A percentile compares a stretch with the other conserved stretches of the same genome.
These are phyloP conservation scores for Spironucleus salmonicida DNA, from an alignment of 208 protist species.

Conservation along the genomic window DNA sequence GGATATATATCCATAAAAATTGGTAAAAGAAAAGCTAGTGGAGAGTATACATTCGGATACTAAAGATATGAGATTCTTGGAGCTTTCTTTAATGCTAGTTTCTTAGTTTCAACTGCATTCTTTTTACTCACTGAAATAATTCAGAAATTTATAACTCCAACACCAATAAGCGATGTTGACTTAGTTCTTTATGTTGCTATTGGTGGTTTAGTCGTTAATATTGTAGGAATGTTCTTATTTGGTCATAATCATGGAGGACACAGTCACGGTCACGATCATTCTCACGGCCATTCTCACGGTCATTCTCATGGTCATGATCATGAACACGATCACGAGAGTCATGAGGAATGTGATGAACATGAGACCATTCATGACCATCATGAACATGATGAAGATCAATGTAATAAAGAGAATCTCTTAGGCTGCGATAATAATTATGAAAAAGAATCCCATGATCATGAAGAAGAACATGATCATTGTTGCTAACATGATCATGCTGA, in stretches of 20 bases:
- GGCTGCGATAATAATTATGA: too few species aligned
- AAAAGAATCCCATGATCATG: too few species aligned
- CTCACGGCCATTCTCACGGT: not conserved
- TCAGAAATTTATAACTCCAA: not conserved
- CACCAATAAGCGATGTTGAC: not conserved
- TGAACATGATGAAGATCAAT: too few species aligned
- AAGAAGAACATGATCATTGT: too few species aligned
- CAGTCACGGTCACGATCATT: slow-evolving; percentile 24
- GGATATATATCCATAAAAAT: not conserved
- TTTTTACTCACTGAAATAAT: slow-evolving; percentile 14
- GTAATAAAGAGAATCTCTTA: too few species aligned
- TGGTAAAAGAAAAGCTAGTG: not conserved
- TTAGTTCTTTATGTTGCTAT: slow-evolving; percentile 6
- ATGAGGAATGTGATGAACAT: not conserved
- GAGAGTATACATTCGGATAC: not conserved
- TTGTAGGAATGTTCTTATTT: slow-evolving; percentile 17
- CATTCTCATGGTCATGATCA: not conserved
- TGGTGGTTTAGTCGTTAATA: slow-evolving; percentile 21
- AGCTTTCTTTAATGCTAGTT: slow-evolving; percentile 19
- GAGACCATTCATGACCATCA: too few species aligned
- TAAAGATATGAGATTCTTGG: not conserved
- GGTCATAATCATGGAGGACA: not conserved
- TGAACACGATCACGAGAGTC: not conserved
- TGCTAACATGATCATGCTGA: too few species aligned
- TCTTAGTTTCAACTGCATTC: slow-evolving; percentile 18